These are phyloP conservation scores for Penicillium fuscoglaucum DNA, from an alignment of 2,329 filamentous ascomycete genomes.

Conservation along the genomic window DNA sequence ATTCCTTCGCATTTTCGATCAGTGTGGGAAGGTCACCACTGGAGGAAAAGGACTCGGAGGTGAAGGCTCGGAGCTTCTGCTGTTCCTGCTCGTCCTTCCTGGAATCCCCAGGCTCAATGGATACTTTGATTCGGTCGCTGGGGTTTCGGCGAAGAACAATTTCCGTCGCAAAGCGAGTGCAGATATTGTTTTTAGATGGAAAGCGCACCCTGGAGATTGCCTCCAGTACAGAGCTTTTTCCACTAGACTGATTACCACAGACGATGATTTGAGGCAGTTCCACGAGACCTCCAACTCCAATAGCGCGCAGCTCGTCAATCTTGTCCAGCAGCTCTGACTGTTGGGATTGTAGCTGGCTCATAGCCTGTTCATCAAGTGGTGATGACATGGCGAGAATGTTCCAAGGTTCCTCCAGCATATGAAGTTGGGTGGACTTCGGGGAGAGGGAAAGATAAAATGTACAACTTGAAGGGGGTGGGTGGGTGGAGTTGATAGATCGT, in stretches of 20 bases:
- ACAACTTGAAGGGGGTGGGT: not conserved
- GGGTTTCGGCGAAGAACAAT: too few relatives aligned
- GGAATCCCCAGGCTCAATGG: too few relatives aligned
- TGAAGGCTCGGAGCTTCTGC: too few relatives aligned
- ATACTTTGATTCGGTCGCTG: too few relatives aligned
- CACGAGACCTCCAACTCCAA: conserved; percentile 52
- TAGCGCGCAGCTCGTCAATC: conserved; percentile 53
- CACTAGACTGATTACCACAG: conserved; percentile 60
- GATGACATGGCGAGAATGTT: not conserved
- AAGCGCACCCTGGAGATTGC: conserved; percentile 48
- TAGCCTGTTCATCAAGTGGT: not conserved
- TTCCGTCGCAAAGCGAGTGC: too few relatives aligned
- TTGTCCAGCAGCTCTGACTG: conserved; percentile 54
- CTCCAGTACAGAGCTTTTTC: conserved; percentile 53
- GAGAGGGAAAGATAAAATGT: not conserved
- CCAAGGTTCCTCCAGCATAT: not conserved
- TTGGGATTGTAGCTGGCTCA: conserved; percentile 19
- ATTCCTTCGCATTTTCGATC: too few relatives aligned
- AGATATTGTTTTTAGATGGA: too few relatives aligned
- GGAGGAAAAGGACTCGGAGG: too few relatives aligned
- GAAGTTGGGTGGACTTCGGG: not conserved
- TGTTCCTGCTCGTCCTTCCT: too few relatives aligned
- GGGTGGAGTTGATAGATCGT: not conserved
- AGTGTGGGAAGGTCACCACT: too few relatives aligned
- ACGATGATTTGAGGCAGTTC: conserved; percentile 59